Evolutionary conservation across 768 basidiomycete genomes (phyloP).

Genomic region (Xanthoconium stramineum): DNA sequence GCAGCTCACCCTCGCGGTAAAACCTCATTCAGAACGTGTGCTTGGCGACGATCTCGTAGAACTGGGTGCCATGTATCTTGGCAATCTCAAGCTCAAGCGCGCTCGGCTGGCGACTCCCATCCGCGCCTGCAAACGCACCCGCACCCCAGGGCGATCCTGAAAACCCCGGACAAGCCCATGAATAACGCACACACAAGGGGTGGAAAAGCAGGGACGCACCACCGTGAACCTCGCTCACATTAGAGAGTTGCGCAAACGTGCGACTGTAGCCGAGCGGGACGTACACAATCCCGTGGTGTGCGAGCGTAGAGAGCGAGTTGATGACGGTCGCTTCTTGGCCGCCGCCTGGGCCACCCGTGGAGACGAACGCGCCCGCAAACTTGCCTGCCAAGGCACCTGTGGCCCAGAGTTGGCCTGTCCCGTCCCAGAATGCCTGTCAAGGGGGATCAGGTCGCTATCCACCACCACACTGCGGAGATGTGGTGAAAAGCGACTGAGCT

Average conservation of each 20-base stretch:
- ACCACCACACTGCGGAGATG: not conserved
- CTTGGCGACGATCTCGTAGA: no score
- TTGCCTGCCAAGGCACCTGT: slow-evolving; percentile 67
- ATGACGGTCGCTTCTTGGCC: slow-evolving; percentile 67
- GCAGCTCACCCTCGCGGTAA: no score
- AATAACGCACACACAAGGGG: no score
- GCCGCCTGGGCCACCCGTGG: slow-evolving; percentile 66
- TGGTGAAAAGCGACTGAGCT: not conserved
- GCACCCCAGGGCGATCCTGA: no score
- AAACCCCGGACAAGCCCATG: no score
- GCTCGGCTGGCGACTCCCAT: no score
- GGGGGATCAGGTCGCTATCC: not conserved
- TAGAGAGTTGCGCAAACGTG: slow-evolving; percentile 41
- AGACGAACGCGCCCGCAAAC: slow-evolving; percentile 72
- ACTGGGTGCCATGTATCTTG: no score
- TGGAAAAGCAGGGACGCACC: no score
- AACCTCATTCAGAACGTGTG: no score
- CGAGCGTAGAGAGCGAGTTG: slow-evolving; percentile 51
- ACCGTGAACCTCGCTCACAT: slow-evolving; percentile 37
- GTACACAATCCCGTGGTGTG: slow-evolving; percentile 69
- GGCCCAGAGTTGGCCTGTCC: slow-evolving; percentile 65
- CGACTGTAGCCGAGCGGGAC: slow-evolving; percentile 68
- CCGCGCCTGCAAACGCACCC: no score
- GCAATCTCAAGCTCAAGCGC: no score
- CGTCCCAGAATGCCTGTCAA: slow-evolving; percentile 67